Percentiles rank a stretch among this genome's conserved stretches.
Conservation (phyloP, 345 rosid species). For the Gossypium herbaceum region DNA sequence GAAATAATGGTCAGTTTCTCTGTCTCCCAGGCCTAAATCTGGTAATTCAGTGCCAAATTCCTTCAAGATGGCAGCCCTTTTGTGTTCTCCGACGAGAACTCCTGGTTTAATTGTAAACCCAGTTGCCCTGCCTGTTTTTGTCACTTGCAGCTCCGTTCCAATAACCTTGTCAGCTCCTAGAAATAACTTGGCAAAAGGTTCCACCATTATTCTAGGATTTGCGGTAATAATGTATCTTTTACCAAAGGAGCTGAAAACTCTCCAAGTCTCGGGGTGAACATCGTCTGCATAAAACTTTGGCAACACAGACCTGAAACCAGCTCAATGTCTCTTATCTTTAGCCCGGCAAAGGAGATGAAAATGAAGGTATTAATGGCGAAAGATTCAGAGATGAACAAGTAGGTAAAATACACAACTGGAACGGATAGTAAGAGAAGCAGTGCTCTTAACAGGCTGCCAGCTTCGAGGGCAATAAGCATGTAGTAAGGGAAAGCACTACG, state of each 20-base stretch:
- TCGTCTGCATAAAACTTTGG: conserved; percentile 83
- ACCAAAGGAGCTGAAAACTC: conserved; percentile 72
- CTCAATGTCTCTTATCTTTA: conserved; percentile 66
- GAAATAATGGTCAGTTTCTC: conserved; percentile 68
- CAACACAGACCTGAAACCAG: conserved; percentile 71
- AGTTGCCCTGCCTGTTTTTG: conserved; percentile 73
- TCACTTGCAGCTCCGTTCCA: conserved; percentile 72
- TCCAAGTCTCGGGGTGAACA: conserved; percentile 80
- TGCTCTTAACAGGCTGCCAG: conserved; percentile 71
- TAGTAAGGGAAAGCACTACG: conserved; percentile 78
- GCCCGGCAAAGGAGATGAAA: conserved; percentile 65
- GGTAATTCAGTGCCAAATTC: conserved; percentile 64
- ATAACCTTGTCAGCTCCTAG: conserved; percentile 79
- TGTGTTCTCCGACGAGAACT: conserved; percentile 57
- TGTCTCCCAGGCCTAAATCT: conserved; percentile 78
- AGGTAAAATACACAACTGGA: conserved; percentile 62
- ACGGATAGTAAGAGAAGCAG: conserved; percentile 52
- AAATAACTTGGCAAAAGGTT: conserved; percentile 40
- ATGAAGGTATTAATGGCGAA: conserved; percentile 57
- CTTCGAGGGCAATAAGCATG: conserved; percentile 85
- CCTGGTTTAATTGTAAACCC: conserved; percentile 72
- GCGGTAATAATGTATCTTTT: conserved; percentile 70
- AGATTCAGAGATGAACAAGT: conserved; percentile 59
- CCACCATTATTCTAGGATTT: conserved; percentile 70
- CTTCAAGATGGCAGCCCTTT: conserved; percentile 52